Conservation (phyloP, 176 grass and related monocot species). For the Thalia dealbata region DNA sequence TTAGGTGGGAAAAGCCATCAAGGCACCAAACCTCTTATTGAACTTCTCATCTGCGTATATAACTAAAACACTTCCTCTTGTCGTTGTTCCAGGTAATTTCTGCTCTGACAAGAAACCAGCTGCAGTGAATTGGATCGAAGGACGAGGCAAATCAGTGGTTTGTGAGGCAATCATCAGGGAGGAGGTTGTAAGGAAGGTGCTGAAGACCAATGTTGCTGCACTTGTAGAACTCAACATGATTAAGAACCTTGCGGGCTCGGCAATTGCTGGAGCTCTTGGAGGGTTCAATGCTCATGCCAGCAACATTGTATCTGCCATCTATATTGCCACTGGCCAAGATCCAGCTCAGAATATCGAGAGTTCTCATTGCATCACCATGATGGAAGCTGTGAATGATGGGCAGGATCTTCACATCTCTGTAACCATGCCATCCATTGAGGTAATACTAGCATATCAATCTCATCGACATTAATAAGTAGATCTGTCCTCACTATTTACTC, state of each 20-base stretch:
- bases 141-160: slow-evolving; percentile 86
- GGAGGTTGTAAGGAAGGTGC: slow-evolving; percentile 77
- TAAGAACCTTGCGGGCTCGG: slow-evolving; percentile 91
- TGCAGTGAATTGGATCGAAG: slow-evolving; percentile 93
- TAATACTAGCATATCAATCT: slow-evolving; percentile 20
- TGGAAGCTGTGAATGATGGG: slow-evolving; percentile 71
- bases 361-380: slow-evolving; percentile 95
- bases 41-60: not conserved
- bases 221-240: slow-evolving; percentile 89
- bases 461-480: not conserved
- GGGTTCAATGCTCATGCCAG: slow-evolving; percentile 95
- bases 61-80: not conserved
- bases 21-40: not conserved
- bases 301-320: slow-evolving; percentile 83
- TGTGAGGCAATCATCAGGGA: slow-evolving; percentile 91
- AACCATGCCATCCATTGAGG: slow-evolving; percentile 97
- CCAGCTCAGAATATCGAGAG: slow-evolving; percentile 95
- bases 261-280: slow-evolving; percentile 77
- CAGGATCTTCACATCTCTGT: slow-evolving; percentile 95
- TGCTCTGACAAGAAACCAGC: slow-evolving; percentile 93
- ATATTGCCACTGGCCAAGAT: slow-evolving; percentile 95
- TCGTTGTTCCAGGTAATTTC: slow-evolving; percentile 62
- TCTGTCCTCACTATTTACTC: not conserved
- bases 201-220: slow-evolving; percentile 75
- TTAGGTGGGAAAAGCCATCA: not conserved